Evolutionary conservation across 805 yeast genomes (phyloP).

Genomic region (Ogataea philodendri): DNA sequence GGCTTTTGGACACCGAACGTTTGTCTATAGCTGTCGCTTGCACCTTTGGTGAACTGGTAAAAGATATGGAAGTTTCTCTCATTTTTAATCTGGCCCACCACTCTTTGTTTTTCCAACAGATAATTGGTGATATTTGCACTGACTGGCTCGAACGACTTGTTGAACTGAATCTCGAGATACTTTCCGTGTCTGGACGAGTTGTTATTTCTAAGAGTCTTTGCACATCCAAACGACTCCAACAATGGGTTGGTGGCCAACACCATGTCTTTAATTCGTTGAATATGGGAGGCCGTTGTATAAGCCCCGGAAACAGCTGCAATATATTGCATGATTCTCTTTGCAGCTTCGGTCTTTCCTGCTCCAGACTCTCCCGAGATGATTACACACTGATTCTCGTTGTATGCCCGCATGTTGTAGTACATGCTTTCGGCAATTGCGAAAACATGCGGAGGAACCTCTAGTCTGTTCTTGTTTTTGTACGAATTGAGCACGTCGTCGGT

Average conservation of each 20-base stretch:
- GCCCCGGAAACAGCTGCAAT: conserved; percentile 85
- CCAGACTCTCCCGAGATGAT: conserved; percentile 98
- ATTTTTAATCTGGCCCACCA: conserved; percentile 87
- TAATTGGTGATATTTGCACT: conserved; percentile 96
- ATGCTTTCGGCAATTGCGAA: conserved; percentile 96
- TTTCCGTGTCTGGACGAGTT: conserved; percentile 92
- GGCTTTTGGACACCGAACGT: conserved; percentile 90
- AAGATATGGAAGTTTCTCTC: conserved; percentile 97
- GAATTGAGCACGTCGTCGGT: conserved; percentile 71
- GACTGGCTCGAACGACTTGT: conserved; percentile 78
- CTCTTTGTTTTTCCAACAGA: conserved; percentile 90
- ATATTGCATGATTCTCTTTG: conserved; percentile 96
- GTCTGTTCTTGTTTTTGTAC: conserved; percentile 87
- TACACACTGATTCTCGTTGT: conserved; percentile 93
- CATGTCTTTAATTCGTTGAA: conserved; percentile 91
- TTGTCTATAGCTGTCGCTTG: conserved; percentile 80
- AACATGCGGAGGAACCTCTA: conserved; percentile 98
- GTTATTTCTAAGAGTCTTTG: conserved; percentile 84
- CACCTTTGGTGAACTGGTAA: conserved; percentile 92
- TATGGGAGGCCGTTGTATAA: conserved; percentile 57
- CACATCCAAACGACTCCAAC: conserved; percentile 90
- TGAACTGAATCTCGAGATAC: conserved; percentile 88
- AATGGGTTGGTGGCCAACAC: conserved; percentile 95
- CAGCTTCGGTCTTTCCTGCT: conserved; percentile 98
- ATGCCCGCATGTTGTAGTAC: conserved; percentile 93